These are phyloP conservation scores for Metschnikowia vanudenii DNA, from an alignment of 805 yeast species.

Conservation along the genomic window DNA sequence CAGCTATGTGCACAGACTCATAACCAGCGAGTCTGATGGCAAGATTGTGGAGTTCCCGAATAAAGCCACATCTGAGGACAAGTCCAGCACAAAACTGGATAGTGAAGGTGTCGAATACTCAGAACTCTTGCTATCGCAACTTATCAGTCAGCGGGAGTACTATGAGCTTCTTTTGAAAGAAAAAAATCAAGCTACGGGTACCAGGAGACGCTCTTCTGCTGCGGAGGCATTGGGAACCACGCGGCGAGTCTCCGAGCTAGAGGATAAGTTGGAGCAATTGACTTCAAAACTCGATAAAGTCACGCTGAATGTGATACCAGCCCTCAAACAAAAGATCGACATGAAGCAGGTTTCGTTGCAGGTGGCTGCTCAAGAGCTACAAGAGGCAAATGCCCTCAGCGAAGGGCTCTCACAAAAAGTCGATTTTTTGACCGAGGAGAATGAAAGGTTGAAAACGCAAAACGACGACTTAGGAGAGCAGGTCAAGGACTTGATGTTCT, in stretches of 20 bases:
- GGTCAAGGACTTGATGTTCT: conserved; percentile 77
- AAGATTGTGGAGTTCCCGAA: conserved; percentile 75
- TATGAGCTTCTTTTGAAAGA: conserved; percentile 53
- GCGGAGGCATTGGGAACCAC: conserved; percentile 4
- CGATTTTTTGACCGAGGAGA: conserved; percentile 30
- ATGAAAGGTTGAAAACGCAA: conserved; percentile 31
- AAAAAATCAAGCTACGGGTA: conserved; percentile 14
- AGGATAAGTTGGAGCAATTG: conserved; percentile 28
- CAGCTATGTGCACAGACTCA: conserved; percentile 79
- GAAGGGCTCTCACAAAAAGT: conserved; percentile 41
- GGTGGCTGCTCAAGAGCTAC: conserved; percentile 31
- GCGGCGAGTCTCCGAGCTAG: conserved; percentile 23
- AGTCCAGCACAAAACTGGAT: conserved; percentile 4
- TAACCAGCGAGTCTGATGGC: conserved; percentile 86
- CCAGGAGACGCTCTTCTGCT: conserved; percentile 16
- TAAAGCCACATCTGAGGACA: conserved; percentile 19
- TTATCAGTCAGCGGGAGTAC: conserved; percentile 82
- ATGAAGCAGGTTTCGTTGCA: conserved; percentile 30
- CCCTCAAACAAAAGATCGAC: conserved; percentile 31
- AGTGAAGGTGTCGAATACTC: conserved; percentile 60
- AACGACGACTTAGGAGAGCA: conserved; percentile 59
- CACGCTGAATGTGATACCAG: conserved; percentile 30
- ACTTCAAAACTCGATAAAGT: conserved; percentile 21
- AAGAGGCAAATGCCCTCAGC: conserved; percentile 32
- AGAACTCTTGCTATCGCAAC: conserved; percentile 70